Evolutionary conservation across 2,329 filamentous ascomycete species (phyloP).

Genomic region (Coniochaeta sp.): DNA sequence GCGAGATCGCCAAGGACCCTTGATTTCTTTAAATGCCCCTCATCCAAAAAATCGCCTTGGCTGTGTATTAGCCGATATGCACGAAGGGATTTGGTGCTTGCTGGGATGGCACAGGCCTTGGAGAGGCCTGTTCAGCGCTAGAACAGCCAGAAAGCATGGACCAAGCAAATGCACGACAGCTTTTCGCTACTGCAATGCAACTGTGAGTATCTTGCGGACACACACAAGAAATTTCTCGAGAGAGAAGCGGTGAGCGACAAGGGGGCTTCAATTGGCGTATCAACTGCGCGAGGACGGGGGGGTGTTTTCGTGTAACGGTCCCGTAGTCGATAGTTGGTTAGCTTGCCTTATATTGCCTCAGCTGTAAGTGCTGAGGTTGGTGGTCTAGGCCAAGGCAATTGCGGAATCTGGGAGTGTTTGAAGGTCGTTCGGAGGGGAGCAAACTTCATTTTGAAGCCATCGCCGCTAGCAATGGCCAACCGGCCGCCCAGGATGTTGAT

Average conservation of each 20-base stretch:
- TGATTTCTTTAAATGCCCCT: constrained; percentile 1
- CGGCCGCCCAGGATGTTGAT: background rate
- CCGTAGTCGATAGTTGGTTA: background rate
- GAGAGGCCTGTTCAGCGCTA: background rate
- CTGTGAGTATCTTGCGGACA: background rate
- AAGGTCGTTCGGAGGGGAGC: too few species aligned
- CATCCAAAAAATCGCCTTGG: too few species aligned
- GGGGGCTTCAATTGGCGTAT: background rate
- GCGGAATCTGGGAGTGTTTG: too few species aligned
- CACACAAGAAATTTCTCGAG: background rate
- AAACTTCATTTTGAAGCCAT: too few species aligned
- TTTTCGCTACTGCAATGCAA: constrained; percentile 2
- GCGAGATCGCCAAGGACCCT: background rate
- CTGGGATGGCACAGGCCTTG: constrained; percentile 5
- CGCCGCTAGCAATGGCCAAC: too few species aligned
- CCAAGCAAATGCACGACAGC: background rate
- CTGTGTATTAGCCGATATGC: constrained; percentile 16
- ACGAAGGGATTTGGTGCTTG: constrained; percentile 13
- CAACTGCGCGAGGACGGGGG: background rate
- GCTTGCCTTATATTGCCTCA: background rate
- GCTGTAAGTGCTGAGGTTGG: background rate
- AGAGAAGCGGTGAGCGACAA: constrained; percentile 4
- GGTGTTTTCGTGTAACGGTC: background rate
- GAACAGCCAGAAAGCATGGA: constrained; percentile 11
- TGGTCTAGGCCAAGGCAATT: background rate